Percentiles rank a stretch among this genome's conserved stretches.
Conservation (phyloP, 805 yeast species). For the Ogataea ganodermae region DNA sequence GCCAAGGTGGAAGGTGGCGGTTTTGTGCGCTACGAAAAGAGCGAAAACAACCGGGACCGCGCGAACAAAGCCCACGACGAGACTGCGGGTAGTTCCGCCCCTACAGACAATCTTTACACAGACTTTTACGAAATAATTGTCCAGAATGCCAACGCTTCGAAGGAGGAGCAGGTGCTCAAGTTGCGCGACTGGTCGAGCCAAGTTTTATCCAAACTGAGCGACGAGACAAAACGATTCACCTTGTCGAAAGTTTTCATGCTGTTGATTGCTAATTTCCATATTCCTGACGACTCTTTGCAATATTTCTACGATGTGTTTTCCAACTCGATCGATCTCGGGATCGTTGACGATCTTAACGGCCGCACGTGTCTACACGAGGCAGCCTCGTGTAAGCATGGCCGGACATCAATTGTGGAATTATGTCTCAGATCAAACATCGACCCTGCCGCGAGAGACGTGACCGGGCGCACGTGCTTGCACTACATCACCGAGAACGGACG, state of each 20-base stretch:
- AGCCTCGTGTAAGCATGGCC: slow-evolving; percentile 33
- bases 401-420: slow-evolving; percentile 30
- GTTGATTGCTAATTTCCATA: slow-evolving; percentile 62
- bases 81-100: background rate
- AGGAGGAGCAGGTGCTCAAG: slow-evolving; percentile 32
- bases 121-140: slow-evolving; percentile 52
- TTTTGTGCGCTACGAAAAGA: slow-evolving; percentile 30
- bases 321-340: slow-evolving; percentile 59
- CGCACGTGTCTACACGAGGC: slow-evolving; percentile 78
- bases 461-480: slow-evolving; percentile 83
- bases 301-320: slow-evolving; percentile 50
- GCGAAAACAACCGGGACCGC: slow-evolving; percentile 7
- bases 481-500: slow-evolving; percentile 72
- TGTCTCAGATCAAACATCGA: slow-evolving; percentile 29
- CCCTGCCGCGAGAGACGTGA: slow-evolving; percentile 52
- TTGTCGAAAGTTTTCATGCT: slow-evolving; percentile 74
- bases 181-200: slow-evolving; percentile 42
- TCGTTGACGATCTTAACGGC: slow-evolving; percentile 70
- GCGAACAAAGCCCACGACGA: slow-evolving; percentile 2
- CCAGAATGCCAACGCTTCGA: slow-evolving; percentile 41
- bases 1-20: slow-evolving; percentile 53
- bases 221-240: slow-evolving; percentile 43
- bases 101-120: slow-evolving; percentile 66
- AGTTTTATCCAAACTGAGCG: slow-evolving; percentile 45
- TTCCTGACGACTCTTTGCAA: slow-evolving; percentile 61